Base-by-base conservation (phyloP, 208 protist species). In the Leishmania amazonensis region DNA sequence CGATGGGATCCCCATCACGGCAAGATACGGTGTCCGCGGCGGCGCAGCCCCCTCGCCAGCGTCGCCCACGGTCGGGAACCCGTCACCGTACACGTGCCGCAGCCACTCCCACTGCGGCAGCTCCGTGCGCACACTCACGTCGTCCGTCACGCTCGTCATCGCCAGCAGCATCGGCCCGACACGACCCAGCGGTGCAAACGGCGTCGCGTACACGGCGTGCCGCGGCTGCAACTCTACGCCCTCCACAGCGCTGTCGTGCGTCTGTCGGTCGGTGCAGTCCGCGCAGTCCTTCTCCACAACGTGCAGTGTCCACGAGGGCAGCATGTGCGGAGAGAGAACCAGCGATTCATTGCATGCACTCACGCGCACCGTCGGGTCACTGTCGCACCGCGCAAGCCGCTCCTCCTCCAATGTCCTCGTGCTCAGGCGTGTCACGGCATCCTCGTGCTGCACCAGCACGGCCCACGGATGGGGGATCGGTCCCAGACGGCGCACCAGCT, bases 1-100 rank as follows among this genome's bases (percentile, higher is more conserved):
- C 5, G 88, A 88, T 1, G 86, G 90, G 60, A 91, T 90, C 24
- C 89, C 89, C 28, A 91, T 40, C 78, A 87, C 90, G 11, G 85
- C 78, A 0, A 90, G 68, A 51, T 84, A 82, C 9, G 58, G 42
- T n/a, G 79, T 73, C 40, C 68, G 45, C 3, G 62, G 47, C 81
- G 42, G 38, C 75, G 76, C 21, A 7, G 68, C 40, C 2, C 9
- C 21, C 75, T 68, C 75, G 15, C 1, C 60, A 15, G 6, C 31
- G 57, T 4, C 28, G 6, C 38, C 58, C 35, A 17, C 53, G 13
- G 40, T 68, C 53, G 53, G 75, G 45, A 76, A 76, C n/a, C 49
- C 51, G 1, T 31, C n/a, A 8, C 72, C 72, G 75, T 78, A 68
- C 75, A 68, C 75, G 40, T 68, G 54, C 60, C 75, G 53, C 53